Evolutionary conservation across 495 filamentous ascomycete species (phyloP), one percentile per base, ranked within the genome.

Genomic region (Podospora bellae-mahoneyi): DNA sequence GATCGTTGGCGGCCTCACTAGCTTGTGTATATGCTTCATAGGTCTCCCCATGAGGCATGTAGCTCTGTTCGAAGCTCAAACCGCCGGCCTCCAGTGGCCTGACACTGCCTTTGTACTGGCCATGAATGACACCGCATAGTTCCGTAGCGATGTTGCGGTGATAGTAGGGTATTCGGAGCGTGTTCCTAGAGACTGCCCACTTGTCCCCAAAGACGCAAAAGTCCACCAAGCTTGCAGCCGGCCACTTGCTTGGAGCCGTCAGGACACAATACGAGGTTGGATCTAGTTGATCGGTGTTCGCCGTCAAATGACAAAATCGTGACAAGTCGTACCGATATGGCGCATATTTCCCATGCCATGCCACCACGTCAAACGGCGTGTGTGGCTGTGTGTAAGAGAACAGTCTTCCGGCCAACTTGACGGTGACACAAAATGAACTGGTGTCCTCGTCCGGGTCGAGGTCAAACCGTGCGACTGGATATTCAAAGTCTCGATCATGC

Each of bases 281-380:
- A 72, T 92, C 90, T 0, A 88, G 86, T 71, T 92, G 90, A 74
- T 92, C 90, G 65, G 79, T 87, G 58, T 86, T 89, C 71, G 90
- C 84, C 60, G 88, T 87, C 48, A 92, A 86, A 62, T 89, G 87
- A 75, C 85, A 87, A 82, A 93, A 93, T 61, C 87, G 87, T 3
- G 85, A 86, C 0, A 92, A 83, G 73, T 92, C 90, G 78, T 93
- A 93, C 73, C 92, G 91, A 83, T 87, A 92, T 0, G 90, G 90
- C 66, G 89, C 89, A 76, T 90, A 91, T 68, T 56, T 73, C 55
- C 86, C 85, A 71, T 91, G 90, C 90, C 90, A 92, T 18, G 89
- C 87, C n/a, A 91, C 90, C 4, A 92, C 82, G 68, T 92, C 89
- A 75, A 91, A 92, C n/a, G 90, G 90, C 0, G 86, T 89, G 76